Evolutionary conservation across 176 grass and related monocot genomes (phyloP).

Genomic region (Oryza meyeriana): DNA sequence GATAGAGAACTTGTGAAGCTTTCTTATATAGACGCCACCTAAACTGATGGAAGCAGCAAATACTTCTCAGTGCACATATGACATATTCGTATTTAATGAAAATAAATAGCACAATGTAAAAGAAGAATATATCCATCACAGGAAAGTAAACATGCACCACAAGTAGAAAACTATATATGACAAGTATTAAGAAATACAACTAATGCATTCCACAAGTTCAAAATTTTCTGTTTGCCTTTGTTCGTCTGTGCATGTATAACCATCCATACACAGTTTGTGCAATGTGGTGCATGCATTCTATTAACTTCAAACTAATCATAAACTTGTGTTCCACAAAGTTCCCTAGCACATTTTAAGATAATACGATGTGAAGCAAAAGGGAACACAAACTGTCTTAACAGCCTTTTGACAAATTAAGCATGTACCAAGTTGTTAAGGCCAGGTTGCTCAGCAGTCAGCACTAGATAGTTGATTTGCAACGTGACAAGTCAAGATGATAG

Average conservation of each 20-base stretch:
- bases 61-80: conserved; percentile 43
- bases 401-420: conserved; percentile 18
- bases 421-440: conserved; percentile 6
- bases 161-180: background rate
- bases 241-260: background rate
- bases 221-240: background rate
- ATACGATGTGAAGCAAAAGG: background rate
- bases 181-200: background rate
- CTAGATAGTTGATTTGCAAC: background rate
- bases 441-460: background rate
- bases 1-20: conserved; percentile 90
- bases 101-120: conserved; percentile 3
- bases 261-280: background rate
- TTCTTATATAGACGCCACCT: conserved; percentile 97
- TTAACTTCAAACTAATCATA: conserved; percentile 1
- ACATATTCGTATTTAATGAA: conserved; percentile 3
- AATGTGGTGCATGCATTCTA: background rate
- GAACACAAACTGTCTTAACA: background rate
- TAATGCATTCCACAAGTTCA: background rate
- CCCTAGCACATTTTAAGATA: conserved; percentile 7
- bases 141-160: background rate
- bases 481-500: background rate
- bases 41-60: conserved; percentile 78
- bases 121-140: background rate
- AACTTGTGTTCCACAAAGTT: background rate